Conservation (phyloP, 2,329 filamentous ascomycete genomes). For the Ambrosiella xylebori region DNA sequence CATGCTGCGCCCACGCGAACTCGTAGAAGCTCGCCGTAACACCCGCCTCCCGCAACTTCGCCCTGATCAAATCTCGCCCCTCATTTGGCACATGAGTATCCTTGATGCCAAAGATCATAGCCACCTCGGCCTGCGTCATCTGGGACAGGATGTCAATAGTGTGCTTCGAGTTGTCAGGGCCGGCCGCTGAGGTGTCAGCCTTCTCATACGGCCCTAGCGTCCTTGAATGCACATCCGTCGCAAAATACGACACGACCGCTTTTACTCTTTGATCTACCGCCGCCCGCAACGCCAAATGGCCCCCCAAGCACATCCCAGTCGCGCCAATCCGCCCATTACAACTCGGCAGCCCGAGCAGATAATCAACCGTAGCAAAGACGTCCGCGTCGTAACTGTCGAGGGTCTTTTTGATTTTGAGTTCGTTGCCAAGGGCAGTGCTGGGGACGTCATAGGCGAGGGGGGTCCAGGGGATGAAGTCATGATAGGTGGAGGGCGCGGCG, state of each 20-base stretch:
- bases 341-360: constrained; percentile 54
- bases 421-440: constrained; percentile 76
- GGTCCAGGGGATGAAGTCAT: constrained; percentile 79
- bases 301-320: constrained; percentile 85
- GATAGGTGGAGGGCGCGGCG: constrained; percentile 76
- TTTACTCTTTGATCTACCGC: constrained; percentile 57
- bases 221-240: constrained; percentile 71
- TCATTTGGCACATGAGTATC: constrained; percentile 77
- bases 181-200: constrained; percentile 27
- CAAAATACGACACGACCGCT: constrained; percentile 75
- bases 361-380: constrained; percentile 47
- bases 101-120: constrained; percentile 82
- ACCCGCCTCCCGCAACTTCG: constrained; percentile 60
- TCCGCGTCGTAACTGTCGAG: constrained; percentile 77
- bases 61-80: constrained; percentile 68
- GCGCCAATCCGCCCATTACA: constrained; percentile 65
- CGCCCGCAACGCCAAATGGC: constrained; percentile 56
- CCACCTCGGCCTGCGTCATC: constrained; percentile 54
- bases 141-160: constrained; percentile 39
- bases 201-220: constrained; percentile 49
- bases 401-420: constrained; percentile 73
- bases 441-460: constrained; percentile 70
- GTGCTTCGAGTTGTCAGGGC: constrained; percentile 26
- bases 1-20: constrained; percentile 84
- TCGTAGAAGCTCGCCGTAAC: constrained; percentile 71